A percentile compares a stretch with the other conserved stretches of the same genome.
phyloP scores from a whole-genome alignment of 140 eudicot species.

The Oenanthe javanica region DNA sequence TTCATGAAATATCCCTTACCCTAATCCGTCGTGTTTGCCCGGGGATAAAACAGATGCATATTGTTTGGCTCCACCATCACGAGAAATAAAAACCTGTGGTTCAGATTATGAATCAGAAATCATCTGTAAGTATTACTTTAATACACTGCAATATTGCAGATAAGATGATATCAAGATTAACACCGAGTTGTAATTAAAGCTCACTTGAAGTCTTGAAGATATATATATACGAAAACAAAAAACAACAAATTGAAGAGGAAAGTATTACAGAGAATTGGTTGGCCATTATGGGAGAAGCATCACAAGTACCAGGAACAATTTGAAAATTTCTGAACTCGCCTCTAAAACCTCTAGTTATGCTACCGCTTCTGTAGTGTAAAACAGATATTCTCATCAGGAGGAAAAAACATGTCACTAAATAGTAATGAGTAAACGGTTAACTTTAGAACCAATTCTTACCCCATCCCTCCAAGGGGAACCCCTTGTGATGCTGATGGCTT shows the following conservation, averaged over 20 bases:
- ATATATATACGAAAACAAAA: too few relatives aligned
- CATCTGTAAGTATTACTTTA: constrained; percentile 31
- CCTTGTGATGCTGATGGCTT: constrained; percentile 91
- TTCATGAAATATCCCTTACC: constrained; percentile 42
- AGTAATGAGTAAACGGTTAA: constrained; percentile 42
- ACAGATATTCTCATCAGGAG: constrained; percentile 18
- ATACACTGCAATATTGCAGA: constrained; percentile 51
- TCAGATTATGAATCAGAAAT: not conserved
- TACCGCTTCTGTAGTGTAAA: constrained; percentile 69
- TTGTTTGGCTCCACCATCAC: constrained; percentile 78
- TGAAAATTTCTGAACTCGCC: constrained; percentile 95
- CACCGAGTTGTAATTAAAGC: not conserved
- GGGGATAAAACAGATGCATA: constrained; percentile 91
- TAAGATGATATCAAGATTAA: not conserved
- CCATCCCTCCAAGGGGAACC: constrained; percentile 98
- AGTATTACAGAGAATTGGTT: constrained; percentile 87
- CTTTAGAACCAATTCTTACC: constrained; percentile 33
- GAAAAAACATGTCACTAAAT: not conserved
- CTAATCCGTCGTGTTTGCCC: constrained; percentile 68
- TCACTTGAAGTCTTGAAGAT: too few relatives aligned
- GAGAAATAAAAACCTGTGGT: constrained; percentile 77
- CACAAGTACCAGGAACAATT: constrained; percentile 89
- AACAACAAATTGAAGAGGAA: constrained; percentile 18
- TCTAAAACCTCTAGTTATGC: constrained; percentile 95
- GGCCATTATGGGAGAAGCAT: constrained; percentile 92